Evolutionary conservation across 2,329 filamentous ascomycete genomes (phyloP), one percentile per base, ranked within the genome.

Genomic region (Didymella pinodella): DNA sequence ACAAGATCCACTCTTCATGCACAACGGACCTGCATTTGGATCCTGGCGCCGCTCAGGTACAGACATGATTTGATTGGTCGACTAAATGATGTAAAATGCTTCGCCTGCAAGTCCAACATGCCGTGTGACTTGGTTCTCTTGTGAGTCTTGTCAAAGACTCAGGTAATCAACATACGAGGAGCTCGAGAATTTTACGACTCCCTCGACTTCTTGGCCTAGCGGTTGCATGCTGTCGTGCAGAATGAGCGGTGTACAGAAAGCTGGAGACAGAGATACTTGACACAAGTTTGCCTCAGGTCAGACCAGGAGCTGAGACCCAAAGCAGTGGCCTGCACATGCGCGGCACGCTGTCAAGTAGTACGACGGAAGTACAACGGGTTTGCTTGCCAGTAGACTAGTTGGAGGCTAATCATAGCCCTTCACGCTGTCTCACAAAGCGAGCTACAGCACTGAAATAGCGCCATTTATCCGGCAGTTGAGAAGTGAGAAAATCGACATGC

Each of bases 11-110:
- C 56, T 50, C 26, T 40, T 54, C 48, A 59, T 59, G 56, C 56
- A 54, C 28, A 31, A 22, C 41, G 34, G 34, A 54, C 56, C 56
- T 59, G 56, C 56, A 54, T 59, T 38, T 16, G 31, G 14, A 59
- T 59, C 56, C 56, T 59, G 44, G 52, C 32, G 57, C 28, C 31
- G 52, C 52, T 60, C 57, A 60, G 57, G 57, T 52, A 60, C 57
- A 48, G 20, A 6, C 10, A 22, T 2, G 14, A 22, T 53, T 5
- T 56, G 52, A 60, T 60, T 60, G 48, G 57, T n/a, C 16, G 26
- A 3, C 12, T 34, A 28, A 34, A 28, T 7, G 14, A 14, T 51
- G 46, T 8, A 22, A 12, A 54, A 59, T 51, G 46, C 56, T 59
- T 54, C 56, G 46, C 26, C n/a, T 50, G 50, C 26, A 57, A 52